These are phyloP conservation scores for Amorphotheca resinae DNA, from an alignment of 495 filamentous ascomycete species.

Conservation along the genomic window DNA sequence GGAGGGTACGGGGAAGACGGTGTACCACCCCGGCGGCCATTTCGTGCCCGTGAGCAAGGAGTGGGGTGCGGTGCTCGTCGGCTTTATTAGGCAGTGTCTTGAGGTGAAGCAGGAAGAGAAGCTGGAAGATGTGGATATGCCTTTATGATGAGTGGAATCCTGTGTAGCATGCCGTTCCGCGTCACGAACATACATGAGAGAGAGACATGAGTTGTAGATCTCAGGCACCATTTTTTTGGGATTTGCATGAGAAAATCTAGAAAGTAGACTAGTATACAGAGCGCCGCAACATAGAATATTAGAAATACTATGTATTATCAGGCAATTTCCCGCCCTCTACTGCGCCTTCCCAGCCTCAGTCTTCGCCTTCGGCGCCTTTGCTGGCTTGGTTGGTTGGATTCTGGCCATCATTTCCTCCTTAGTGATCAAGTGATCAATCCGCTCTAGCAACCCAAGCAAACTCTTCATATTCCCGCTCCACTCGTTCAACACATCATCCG, in stretches of 20 bases:
- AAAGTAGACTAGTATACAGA: constrained; percentile 22
- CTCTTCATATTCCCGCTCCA: constrained; percentile 99
- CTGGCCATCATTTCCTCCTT: constrained; percentile 99
- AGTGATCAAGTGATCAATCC: constrained; percentile 95
- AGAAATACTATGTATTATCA: no score
- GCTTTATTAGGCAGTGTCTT: constrained; percentile 47
- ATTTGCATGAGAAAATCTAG: constrained; percentile 15
- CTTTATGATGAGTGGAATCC: constrained; percentile 33
- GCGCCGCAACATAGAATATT: no score
- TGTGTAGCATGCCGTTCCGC: constrained; percentile 10
- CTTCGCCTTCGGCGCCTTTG: constrained; percentile 15
- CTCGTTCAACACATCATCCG: constrained; percentile 96
- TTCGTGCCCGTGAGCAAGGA: constrained; percentile 74
- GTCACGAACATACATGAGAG: not conserved
- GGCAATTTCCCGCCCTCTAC: constrained; percentile 11
- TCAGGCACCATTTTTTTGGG: not conserved
- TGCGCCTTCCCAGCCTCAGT: constrained; percentile 18
- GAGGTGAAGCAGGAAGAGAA: constrained; percentile 29
- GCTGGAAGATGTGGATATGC: constrained; percentile 49
- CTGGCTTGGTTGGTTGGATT: constrained; percentile 49
- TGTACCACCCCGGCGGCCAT: constrained; percentile 87
- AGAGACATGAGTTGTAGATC: not conserved
- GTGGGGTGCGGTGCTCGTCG: constrained; percentile 60
- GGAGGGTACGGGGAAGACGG: constrained; percentile 42
- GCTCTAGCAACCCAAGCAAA: constrained; percentile 77